A percentile compares a stretch with the other conserved stretches of the same genome.
Conservation (phyloP, 2,329 filamentous ascomycete genomes). For the Diaporthe citrichinensis region DNA sequence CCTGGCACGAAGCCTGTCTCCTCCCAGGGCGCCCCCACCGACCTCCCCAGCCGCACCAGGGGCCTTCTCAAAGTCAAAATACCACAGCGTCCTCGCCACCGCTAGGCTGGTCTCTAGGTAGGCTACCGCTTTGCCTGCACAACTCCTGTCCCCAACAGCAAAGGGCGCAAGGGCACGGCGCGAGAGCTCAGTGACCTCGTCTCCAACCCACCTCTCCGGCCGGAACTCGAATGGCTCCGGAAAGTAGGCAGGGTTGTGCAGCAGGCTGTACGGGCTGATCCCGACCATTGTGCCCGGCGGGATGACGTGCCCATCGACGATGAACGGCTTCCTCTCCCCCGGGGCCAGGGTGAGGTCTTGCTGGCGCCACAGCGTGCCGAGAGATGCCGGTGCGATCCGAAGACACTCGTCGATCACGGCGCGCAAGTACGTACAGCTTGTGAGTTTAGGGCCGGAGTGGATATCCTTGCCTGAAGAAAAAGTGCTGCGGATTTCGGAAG, state of each 20-base stretch:
- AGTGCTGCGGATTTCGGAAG: conserved; percentile 16
- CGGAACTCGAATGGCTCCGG: conserved; percentile 36
- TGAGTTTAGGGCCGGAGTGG: not conserved
- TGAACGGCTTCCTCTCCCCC: conserved; percentile 5
- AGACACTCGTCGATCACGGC: conserved; percentile 39
- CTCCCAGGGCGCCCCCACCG: not conserved
- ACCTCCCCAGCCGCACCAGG: not conserved
- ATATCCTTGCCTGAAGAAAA: conserved; percentile 16
- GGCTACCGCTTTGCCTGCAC: conserved; percentile 51
- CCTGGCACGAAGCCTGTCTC: not conserved
- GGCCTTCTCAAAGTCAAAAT: conserved; percentile 40
- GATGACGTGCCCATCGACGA: conserved; percentile 28
- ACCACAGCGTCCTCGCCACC: conserved; percentile 44
- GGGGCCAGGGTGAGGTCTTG: conserved; percentile 6
- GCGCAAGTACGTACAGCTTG: conserved; percentile 5
- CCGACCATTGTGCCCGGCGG: conserved; percentile 36
- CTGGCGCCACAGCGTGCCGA: conserved; percentile 35
- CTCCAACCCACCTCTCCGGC: conserved; percentile 29
- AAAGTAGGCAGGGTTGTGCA: conserved; percentile 53
- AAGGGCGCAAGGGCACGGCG: conserved; percentile 52
- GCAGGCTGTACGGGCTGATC: conserved; percentile 30
- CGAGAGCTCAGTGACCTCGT: not conserved
- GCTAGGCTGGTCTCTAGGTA: conserved; percentile 45
- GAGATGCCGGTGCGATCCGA: conserved; percentile 25
- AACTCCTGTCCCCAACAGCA: conserved; percentile 52